Evolutionary conservation across 441 rosid species (phyloP).

Genomic region (Corymbia citriodora): DNA sequence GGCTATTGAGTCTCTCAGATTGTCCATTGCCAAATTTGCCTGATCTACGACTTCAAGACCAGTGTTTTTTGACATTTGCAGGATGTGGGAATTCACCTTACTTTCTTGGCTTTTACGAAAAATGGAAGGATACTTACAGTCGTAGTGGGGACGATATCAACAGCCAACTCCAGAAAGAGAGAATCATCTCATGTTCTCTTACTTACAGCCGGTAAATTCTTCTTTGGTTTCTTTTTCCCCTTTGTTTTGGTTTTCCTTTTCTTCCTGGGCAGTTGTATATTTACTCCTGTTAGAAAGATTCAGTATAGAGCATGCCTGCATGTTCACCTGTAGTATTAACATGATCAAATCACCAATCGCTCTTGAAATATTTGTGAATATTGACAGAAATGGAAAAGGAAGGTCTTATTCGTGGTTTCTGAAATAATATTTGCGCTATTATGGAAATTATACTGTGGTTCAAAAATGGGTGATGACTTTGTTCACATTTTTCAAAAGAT

Average conservation of each 20-base stretch:
- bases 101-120: too few relatives aligned
- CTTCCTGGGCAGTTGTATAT: background rate
- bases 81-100: too few relatives aligned
- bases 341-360: background rate
- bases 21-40: too few relatives aligned
- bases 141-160: too few relatives aligned
- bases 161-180: too few relatives aligned
- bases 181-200: too few relatives aligned
- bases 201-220: too few relatives aligned
- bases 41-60: too few relatives aligned
- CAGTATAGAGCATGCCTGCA: background rate
- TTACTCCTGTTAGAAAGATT: background rate
- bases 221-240: background rate
- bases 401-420: background rate
- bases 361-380: background rate
- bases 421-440: background rate
- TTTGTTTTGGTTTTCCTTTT: background rate
- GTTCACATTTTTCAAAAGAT: background rate
- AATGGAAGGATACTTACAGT: too few relatives aligned
- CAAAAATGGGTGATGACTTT: background rate
- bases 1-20: too few relatives aligned
- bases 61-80: too few relatives aligned
- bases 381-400: background rate
- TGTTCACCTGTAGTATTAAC: background rate
- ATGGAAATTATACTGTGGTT: background rate